Evolutionary conservation across 2,329 filamentous ascomycete species (phyloP).

Genomic region (Albophoma yamanashiensis): DNA sequence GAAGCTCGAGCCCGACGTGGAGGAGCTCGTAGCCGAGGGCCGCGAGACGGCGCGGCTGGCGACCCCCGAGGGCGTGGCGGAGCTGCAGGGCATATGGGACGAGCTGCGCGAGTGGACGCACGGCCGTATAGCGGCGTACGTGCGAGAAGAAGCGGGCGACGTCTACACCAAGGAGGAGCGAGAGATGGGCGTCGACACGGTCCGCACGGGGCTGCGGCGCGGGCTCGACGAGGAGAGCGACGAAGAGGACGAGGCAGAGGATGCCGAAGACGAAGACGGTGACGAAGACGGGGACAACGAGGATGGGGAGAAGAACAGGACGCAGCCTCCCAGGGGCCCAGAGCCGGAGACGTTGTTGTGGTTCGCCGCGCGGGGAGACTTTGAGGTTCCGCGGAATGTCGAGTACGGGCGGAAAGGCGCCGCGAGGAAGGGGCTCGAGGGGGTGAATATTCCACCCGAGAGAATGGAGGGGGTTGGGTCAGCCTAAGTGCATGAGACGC

Average conservation of each 20-base stretch:
- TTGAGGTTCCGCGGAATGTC: conserved; percentile 32
- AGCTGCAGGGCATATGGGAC: conserved; percentile 47
- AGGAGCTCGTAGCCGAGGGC: conserved; percentile 59
- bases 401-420: conserved; percentile 28
- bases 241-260: conserved; percentile 48
- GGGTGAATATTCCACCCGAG: conserved; percentile 21
- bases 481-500: conserved; percentile 2
- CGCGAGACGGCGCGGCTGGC: conserved; percentile 32
- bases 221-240: conserved; percentile 38
- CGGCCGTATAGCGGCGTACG: conserved; percentile 29
- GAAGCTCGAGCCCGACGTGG: conserved; percentile 69
- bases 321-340: conserved; percentile 19
- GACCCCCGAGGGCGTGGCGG: conserved; percentile 31
- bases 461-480: conserved; percentile 6
- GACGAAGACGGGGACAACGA: conserved; percentile 15
- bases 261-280: conserved; percentile 26
- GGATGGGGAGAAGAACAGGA: conserved; percentile 6
- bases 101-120: conserved; percentile 30
- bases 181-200: conserved; percentile 53
- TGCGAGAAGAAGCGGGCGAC: conserved; percentile 37
- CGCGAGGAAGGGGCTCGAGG: conserved; percentile 20
- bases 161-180: conserved; percentile 64
- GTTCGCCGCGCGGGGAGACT: conserved; percentile 33
- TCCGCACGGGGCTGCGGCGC: conserved; percentile 59
- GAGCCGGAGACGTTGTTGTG: conserved; percentile 38